These are phyloP conservation scores for Kingdonia uniflora DNA, from an alignment of 164 flowering plant genomes.

Conservation along the genomic window DNA sequence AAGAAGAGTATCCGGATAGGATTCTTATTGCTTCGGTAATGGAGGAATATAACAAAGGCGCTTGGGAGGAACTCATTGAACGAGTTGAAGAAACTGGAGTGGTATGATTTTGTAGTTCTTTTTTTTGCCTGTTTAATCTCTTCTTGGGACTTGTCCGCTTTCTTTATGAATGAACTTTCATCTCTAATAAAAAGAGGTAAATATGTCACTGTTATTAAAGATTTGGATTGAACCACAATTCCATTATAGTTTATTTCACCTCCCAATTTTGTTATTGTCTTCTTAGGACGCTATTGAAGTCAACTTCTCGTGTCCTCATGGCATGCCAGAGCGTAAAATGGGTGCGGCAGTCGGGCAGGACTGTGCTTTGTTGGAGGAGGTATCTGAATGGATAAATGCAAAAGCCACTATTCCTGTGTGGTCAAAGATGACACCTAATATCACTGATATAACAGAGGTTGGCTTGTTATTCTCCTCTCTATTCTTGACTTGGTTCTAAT, in stretches of 20 bases:
- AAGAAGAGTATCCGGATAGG: conserved; percentile 85
- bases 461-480: conserved; percentile 1
- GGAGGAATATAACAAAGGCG: conserved; percentile 93
- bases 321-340: conserved; percentile 99
- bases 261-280: not conserved
- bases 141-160: too few species aligned
- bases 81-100: conserved; percentile 93
- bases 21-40: conserved; percentile 94
- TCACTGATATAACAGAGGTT: conserved; percentile 91
- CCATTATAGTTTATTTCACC: not conserved
- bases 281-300: conserved; percentile 86
- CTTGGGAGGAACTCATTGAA: conserved; percentile 95
- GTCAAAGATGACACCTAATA: conserved; percentile 99
- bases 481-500: too few species aligned
- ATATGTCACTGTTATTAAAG: not conserved
- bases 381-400: conserved; percentile 94
- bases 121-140: not conserved
- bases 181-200: too few species aligned
- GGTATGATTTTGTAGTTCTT: conserved; percentile 30
- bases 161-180: too few species aligned
- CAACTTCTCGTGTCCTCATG: conserved; percentile 98
- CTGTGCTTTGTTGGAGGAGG: conserved; percentile 81
- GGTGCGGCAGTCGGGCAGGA: conserved; percentile 99
- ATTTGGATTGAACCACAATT: not conserved
- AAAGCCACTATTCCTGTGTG: conserved; percentile 98